Conservation (phyloP, 176 grass and related monocot genomes). For the Chrysopogon serrulatus region DNA sequence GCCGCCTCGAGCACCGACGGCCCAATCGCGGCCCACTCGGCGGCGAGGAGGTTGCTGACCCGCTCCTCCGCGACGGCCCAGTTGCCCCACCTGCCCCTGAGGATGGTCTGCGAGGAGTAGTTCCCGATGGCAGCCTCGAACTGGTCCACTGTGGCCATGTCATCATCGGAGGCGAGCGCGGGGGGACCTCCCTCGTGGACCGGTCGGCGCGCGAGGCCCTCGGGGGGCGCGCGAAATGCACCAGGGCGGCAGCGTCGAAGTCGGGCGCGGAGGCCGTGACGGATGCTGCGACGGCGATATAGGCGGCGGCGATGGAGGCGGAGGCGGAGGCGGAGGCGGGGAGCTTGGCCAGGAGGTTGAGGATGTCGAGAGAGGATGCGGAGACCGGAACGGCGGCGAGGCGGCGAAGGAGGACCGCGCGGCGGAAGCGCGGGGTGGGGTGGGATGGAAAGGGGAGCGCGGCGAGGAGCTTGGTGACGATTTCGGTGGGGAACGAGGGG, state of each 20-base stretch:
- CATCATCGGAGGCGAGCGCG: slow-evolving; percentile 12
- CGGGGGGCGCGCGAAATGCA: slow-evolving; percentile 21
- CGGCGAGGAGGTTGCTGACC: slow-evolving; percentile 26
- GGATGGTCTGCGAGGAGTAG: background rate
- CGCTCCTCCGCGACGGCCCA: slow-evolving; percentile 2
- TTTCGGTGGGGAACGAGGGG: background rate
- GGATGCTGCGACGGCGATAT: slow-evolving; percentile 27
- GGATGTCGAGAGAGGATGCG: background rate
- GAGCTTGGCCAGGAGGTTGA: slow-evolving; percentile 28
- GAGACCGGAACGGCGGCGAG: slow-evolving; percentile 31
- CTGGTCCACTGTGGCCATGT: background rate
- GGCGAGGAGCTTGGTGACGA: background rate
- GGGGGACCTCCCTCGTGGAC: background rate
- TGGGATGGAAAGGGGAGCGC: slow-evolving; percentile 19
- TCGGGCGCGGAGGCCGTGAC: slow-evolving; percentile 21
- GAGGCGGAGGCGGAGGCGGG: background rate
- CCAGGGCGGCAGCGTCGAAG: slow-evolving; percentile 24
- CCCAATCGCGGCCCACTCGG: slow-evolving; percentile 22
- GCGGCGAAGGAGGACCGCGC: slow-evolving; percentile 23
- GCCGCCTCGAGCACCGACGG: slow-evolving; percentile 26
- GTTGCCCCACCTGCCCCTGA: slow-evolving; percentile 14
- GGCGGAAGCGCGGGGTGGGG: slow-evolving; percentile 26
- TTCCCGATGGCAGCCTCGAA: slow-evolving; percentile 41
- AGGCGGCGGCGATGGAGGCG: background rate
- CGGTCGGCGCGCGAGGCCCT: slow-evolving; percentile 6